Evolutionary conservation across 2,329 filamentous ascomycete genomes (phyloP), one percentile per base, ranked within the genome.

Genomic region (Aspergillus brunneoviolaceus): DNA sequence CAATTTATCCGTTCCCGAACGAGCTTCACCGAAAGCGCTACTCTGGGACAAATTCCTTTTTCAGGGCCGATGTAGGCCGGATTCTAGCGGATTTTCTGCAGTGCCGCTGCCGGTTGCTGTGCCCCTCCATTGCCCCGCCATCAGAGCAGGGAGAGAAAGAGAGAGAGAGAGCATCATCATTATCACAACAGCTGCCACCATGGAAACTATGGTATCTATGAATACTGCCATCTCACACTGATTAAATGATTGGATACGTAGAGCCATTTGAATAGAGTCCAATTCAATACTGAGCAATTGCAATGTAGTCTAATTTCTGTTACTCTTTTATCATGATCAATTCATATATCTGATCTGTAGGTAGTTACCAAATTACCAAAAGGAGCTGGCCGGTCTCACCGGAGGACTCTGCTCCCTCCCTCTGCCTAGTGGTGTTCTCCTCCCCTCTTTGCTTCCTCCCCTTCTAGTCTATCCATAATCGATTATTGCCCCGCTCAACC

Each of bases 321-420:
- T 29, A 23, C 27, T 9, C 5, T 35, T 12, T 12, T 35, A 16
- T 35, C 14, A 35, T 4, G 23, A 23, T 35, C 14, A 35, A 16
- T 35, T 35, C 11, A 35, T 29, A 29, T 29, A 10, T 10, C 27
- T 7, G 7, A 29, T 29, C 23, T 23, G 23, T 23, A 23, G 23
- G 23, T 23, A 23, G 3, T 23, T 21, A 21, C 21, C 21, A 2
- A 29, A 7, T 27, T 35, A 39, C 29, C 19, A 12, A 47, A 47
- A n/a, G 48, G 6, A 50, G 21, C 48, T 16, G 48, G 63, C 60
- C 60, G 59, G 58, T 55, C 42, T 55, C 53, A 65, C 70, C 73
- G 73, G 73, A 74, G 68, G 68, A 74, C 71, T 73, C 70, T 74
- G 68, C 72, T 75, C 73, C 72, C 72, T 75, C 73, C 72, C 33